Base-by-base conservation (phyloP, 1,139 yeast genomes). In the Yamadazyma pseudoaaseri region DNA sequence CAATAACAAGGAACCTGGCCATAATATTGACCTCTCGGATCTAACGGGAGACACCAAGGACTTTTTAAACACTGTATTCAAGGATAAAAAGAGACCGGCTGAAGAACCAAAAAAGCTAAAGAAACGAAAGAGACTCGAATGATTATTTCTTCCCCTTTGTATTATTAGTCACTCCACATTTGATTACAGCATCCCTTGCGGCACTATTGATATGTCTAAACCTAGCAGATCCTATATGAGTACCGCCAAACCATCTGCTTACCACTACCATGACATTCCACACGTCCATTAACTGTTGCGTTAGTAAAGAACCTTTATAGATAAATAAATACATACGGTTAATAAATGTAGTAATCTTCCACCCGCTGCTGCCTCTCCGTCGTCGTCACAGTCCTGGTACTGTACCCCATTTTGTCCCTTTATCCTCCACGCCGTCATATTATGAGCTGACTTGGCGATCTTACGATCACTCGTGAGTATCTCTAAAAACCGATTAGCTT, bases 331-430 rank as follows among this genome's bases (percentile, higher is more conserved):
- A 65, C 76, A 42, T 51, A 79, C 76, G 31, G 86, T 79, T 42
- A 90, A 61, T 35, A 90, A 61, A 64, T 89, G 97, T 37, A 89
- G 60, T 65, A 90, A 64, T 39, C 97, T 65, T 5, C 94, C 80
- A 4, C 99, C 98, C 0, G 98, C 96, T 0, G 97, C 98, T 0
- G 95, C 74, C 53, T 92, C 99, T 3, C 98, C 98, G 54, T 92
- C 98, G 54, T 94, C 98, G 50, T 92, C 97, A 51, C 86, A 87
- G 51, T 92, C 97, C 48, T 86, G 92, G 38, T 69, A 73, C 29
- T 73, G 69, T 0, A 79, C 72, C 0, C 79, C 81, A 20, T 72
- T 65, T 0, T 56, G 59, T 16, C 73, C 64, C 41, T 69, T 69
- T 2, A 90, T 83, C 42, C 97, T 64, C 83, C 92, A 90, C 0